Base-by-base conservation (phyloP, 2,329 filamentous ascomycete genomes). In the Hyphodiscus sp. region DNA sequence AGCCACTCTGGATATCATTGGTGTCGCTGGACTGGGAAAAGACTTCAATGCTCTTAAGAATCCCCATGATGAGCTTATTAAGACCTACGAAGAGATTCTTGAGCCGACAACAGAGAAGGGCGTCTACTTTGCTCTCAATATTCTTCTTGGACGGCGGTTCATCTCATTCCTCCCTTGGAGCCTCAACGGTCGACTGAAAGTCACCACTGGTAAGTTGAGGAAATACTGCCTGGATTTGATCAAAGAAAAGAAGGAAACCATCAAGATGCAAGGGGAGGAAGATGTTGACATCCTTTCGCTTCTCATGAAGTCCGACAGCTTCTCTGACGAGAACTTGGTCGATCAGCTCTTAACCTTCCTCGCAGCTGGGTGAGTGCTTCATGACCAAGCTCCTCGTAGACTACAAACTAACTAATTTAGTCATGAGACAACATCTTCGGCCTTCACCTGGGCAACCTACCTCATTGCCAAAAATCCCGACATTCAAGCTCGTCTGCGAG, bases 301-400 rank as follows among this genome's bases (percentile, higher is more conserved):
- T 0, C 87, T 89, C 18, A 75, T 95, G 50, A 80, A 85, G 64
- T 89, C 83, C 26, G 87, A 86, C 47, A 81, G 76, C 16, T 94
- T 95, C 70, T 79, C 73, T 11, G 87, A 94, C 57, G 85, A 89
- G 43, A 82, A 88, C 58, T 77, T 95, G 16, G 81, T 89, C 38
- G 86, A 94, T 67, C 89, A 95, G 70, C 79, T 92, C 66, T 91
- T 94, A 85, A 94, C 89, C 0, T 94, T 94, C 72, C 78, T 95
- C 8, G 86, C 85, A 1, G 89, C 89, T 0, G 85, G 77, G 74
- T 78, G 65, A 57, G 73, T 66, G 16, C 23, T 38, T 38, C 5
- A 6, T 13, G 5, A 13, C 11, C 33, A 13, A 13, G 2, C 16
- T 38, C 11, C 11, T 38, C 33, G 16, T 15, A 38, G 33, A 38